Evolutionary conservation across 345 rosid genomes (phyloP), one percentile per base, ranked within the genome.

Genomic region (Limnanthes douglasii): DNA sequence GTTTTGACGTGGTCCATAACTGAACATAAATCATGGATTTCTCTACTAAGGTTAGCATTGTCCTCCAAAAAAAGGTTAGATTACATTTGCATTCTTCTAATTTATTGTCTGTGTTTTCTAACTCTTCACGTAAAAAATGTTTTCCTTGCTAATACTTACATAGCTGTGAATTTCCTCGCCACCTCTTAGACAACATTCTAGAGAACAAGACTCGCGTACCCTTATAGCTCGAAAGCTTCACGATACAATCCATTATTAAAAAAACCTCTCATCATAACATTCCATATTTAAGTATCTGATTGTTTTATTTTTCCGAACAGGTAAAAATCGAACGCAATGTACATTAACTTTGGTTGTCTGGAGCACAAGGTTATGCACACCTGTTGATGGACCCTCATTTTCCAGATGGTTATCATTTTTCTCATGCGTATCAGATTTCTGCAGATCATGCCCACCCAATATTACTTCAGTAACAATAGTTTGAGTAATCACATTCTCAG

Each of bases 111-210:
- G n/a, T n/a, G n/a, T n/a, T n/a, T n/a, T n/a, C n/a, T n/a, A n/a
- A n/a, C n/a, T n/a, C n/a, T n/a, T n/a, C n/a, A n/a, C n/a, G n/a
- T n/a, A n/a, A n/a, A n/a, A n/a, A n/a, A n/a, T n/a, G n/a, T n/a
- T n/a, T n/a, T n/a, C n/a, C n/a, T 68, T 50, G 35, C 23, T 52
- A 45, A 57, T 72, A 46, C 73, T 59, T 1, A 59, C 70, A 20
- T 65, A 60, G 51, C 85, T 70, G 57, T 85, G 96, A 53, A 85
- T 65, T 53, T 69, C 93, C 65, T 65, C 76, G 2, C 96, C 88
- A 14, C 41, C 25, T 18, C 2, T 48, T 9, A 41, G 41, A 71
- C 31, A 52, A 59, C 25, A 25, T 35, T 54, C 29, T 1, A 30
- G 15, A 14, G 79, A 73, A 58, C 73, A 66, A 8, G 79, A 84